A percentile compares a stretch with the other conserved stretches of the same genome.
Evolutionary conservation across 2,329 filamentous ascomycete species (phyloP).

Genomic region (Colletotrichum ledebouriae): DNA sequence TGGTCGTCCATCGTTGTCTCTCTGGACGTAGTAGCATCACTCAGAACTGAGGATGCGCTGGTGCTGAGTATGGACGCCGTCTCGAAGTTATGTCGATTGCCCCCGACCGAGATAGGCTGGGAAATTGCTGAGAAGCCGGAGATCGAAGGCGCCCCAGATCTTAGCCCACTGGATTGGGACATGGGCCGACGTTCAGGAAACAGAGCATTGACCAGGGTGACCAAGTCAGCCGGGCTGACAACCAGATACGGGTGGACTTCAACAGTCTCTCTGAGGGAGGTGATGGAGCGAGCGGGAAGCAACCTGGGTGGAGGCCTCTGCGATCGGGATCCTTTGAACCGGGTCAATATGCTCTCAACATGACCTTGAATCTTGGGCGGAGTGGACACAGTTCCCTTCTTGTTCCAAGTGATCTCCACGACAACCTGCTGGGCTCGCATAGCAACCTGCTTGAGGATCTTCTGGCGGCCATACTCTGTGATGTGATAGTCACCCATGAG

Average conservation of each 20-base stretch:
- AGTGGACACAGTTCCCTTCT: slow-evolving; percentile 71
- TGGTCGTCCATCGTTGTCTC: slow-evolving; percentile 73
- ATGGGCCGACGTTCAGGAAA: slow-evolving; percentile 81
- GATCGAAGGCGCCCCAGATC: slow-evolving; percentile 75
- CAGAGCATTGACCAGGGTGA: slow-evolving; percentile 84
- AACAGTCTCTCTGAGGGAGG: slow-evolving; percentile 79
- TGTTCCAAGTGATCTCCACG: slow-evolving; percentile 81
- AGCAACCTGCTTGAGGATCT: slow-evolving; percentile 83
- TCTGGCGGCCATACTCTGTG: slow-evolving; percentile 89
- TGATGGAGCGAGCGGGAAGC: slow-evolving; percentile 78
- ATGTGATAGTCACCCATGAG: slow-evolving; percentile 93
- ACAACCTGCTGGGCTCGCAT: slow-evolving; percentile 84
- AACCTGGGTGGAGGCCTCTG: slow-evolving; percentile 68
- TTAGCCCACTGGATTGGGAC: slow-evolving; percentile 73
- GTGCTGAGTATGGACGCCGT: slow-evolving; percentile 79
- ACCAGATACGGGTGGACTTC: slow-evolving; percentile 86
- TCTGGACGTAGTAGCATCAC: slow-evolving; percentile 75
- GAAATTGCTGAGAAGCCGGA: slow-evolving; percentile 78
- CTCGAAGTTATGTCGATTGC: slow-evolving; percentile 70
- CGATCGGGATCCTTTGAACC: slow-evolving; percentile 69
- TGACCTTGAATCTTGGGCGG: slow-evolving; percentile 75
- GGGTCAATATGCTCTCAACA: slow-evolving; percentile 78
- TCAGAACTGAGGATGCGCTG: slow-evolving; percentile 79
- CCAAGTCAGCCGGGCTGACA: slow-evolving; percentile 82
- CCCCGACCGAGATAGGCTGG: slow-evolving; percentile 74